These are phyloP conservation scores for Arthrobotrys conoides DNA, from an alignment of 2,329 filamentous ascomycete species.

Conservation along the genomic window DNA sequence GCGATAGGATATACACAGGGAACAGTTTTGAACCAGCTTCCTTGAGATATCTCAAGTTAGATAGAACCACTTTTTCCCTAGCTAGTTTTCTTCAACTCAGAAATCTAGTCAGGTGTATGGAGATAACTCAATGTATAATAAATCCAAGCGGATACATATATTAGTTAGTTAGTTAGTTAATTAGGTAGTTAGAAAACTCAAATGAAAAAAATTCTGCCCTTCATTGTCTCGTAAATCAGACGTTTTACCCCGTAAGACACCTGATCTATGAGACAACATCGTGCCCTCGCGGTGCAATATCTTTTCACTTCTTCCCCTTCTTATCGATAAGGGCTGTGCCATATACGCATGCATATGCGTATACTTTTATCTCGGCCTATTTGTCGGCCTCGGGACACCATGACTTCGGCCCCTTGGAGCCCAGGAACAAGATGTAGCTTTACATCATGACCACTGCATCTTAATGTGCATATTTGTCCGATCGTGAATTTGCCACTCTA, in stretches of 20 bases:
- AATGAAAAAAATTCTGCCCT: slow-evolving; percentile 34
- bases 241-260: slow-evolving; percentile 60
- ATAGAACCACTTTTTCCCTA: not conserved
- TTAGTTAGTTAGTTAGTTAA: slow-evolving; percentile 2
- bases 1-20: not conserved
- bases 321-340: slow-evolving; percentile 28
- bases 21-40: not conserved
- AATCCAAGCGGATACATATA: not conserved
- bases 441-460: not conserved
- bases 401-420: not conserved
- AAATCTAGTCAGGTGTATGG: not conserved
- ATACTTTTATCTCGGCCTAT: not conserved
- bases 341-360: not conserved
- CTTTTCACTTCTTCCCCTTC: slow-evolving; percentile 26
- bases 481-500: not conserved
- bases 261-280: slow-evolving; percentile 61
- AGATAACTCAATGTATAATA: slow-evolving; percentile 12
- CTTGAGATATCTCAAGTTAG: not conserved
- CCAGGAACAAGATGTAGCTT: not conserved
- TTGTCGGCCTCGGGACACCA: not conserved
- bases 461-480: not conserved
- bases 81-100: not conserved
- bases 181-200: slow-evolving; percentile 33
- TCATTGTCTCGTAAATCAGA: slow-evolving; percentile 60
- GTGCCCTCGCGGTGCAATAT: slow-evolving; percentile 30